Evolutionary conservation across 768 basidiomycete genomes (phyloP), one percentile per base, ranked within the genome.

Genomic region (Postia placenta): DNA sequence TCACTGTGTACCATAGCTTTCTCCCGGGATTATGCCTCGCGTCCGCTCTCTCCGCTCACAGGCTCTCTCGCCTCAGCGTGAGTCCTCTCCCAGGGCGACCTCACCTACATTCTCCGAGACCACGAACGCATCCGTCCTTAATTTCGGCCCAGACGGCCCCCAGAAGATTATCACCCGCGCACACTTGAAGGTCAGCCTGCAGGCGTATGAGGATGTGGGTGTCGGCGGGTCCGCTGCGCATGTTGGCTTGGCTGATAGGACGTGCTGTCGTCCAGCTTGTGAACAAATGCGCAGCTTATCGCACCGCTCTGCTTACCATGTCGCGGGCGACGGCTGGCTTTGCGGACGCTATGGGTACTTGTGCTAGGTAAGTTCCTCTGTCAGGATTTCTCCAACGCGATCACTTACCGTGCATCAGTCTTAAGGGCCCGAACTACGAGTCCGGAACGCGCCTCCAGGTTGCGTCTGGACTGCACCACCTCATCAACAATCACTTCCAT

Each of bases 401-500:
- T n/a, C n/a, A n/a, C n/a, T 49, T 43, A 23, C 48, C 33, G 27
- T 15, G 11, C 24, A 49, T 4, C 56, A 89, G 87, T 22, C 65
- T 91, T 57, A 90, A 89, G 57, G 87, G 89, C 4, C 85, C 87
- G 19, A 74, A 77, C 26, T 88, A 90, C 60, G 88, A 92, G 61
- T 70, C 87, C 22, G 87, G 87, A 11, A 85, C 87, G 20, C 76
- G 88, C 51, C 70, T 95, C 39, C 88, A 92, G 60, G 92, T 89
- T 24, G 83, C 88, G 23, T 83, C 87, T 17, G 93, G 94, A 4
- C 69, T 97, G 38, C 91, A 95, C 65, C 88, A 94, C 65, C 78
- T 97, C 55, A 84, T 95, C 57, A 83, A 86, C 43, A 95, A 94
- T 63, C 90, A 94, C 56, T 92, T 89, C 79, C 90, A 92, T 65